Evolutionary conservation across 257 asterid genomes (phyloP), one percentile per base, ranked within the genome.

Genomic region (Voacanga thouarsii): DNA sequence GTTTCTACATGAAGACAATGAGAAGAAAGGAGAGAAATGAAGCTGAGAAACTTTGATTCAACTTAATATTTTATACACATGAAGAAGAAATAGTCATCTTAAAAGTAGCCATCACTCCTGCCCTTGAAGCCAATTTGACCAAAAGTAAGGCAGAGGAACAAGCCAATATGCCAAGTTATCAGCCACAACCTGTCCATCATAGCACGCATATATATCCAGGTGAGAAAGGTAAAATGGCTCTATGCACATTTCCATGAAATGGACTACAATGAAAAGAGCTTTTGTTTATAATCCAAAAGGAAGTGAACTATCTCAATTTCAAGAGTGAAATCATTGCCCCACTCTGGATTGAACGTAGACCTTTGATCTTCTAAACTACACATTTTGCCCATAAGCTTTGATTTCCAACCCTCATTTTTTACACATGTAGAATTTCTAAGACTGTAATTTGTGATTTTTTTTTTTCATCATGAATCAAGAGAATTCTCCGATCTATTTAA

Each of bases 51-150:
- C 70, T 45, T 26, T 19, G n/a, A 69, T 23, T 59, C 3, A 51
- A 26, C 59, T 26, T 28, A n/a, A 51, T 66, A 74, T 65, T 65
- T 68, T 75, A 49, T 75, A 70, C 77, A 75, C 72, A 80, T 66
- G 30, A 76, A 69, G 30, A 12, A 61, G 53, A 43, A 59, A 3
- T 12, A 83, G 33, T 28, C 50, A 80, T 74, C 63, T 84, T 74
- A 86, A 71, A 92, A 94, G 86, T 94, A 92, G 8, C 86, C 85
- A 78, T 94, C 98, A 55, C 96, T 86, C 97, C 98, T 90, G 72
- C 99, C 99, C 89, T 93, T 95, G 96, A 95, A 95, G 45, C 99
- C 98, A 90, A 93, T 95, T 78, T 95, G 99, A 14, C 99, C 99
- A 68, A 95, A 93, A 47, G 98, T 95, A 30, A 95, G 91, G 80